A percentile compares a stretch with the other conserved stretches of the same genome.
phyloP scores from a whole-genome alignment of 108 stramenopile genomes.

The Stephanodiscus minutulus region DNA sequence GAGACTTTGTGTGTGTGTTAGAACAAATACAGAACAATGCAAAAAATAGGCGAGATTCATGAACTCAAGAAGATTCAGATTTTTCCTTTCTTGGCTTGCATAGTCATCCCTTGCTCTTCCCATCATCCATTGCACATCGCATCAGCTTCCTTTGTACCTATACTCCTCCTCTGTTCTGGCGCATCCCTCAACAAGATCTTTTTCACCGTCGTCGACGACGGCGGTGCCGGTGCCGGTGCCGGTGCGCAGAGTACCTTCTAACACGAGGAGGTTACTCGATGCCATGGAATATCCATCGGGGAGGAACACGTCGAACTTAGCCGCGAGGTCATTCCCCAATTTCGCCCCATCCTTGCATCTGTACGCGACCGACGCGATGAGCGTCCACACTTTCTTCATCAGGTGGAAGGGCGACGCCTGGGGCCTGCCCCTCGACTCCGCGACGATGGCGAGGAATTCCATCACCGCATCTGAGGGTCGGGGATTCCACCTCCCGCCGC shows the following conservation, averaged over 20 bases:
- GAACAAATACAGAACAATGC: too few species aligned
- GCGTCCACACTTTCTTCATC: constrained; percentile 20
- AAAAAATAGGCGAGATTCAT: too few species aligned
- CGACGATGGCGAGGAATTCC: constrained; percentile 24
- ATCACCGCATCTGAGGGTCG: background rate
- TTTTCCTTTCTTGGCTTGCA: too few species aligned
- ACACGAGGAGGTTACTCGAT: constrained; percentile 13
- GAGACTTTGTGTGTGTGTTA: too few species aligned
- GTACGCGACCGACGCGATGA: constrained; percentile 10
- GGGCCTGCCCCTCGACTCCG: constrained; percentile 14
- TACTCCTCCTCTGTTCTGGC: constrained; percentile 16
- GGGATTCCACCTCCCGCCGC: background rate
- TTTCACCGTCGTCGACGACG: background rate
- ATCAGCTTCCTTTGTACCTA: background rate
- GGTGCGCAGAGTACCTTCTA: background rate
- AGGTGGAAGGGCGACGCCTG: constrained; percentile 3
- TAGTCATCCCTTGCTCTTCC: too few species aligned
- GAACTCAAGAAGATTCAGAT: too few species aligned
- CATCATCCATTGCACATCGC: too few species aligned
- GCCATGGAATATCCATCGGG: constrained; percentile 40
- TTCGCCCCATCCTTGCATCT: constrained; percentile 5
- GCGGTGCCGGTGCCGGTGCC: background rate
- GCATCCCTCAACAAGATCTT: constrained; percentile 24
- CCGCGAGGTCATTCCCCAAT: constrained; percentile 4
- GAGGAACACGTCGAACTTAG: constrained; percentile 25